Percentiles rank a stretch among this genome's conserved stretches.
Evolutionary conservation across 192 early-diverging fungal genomes (phyloP).

Genomic region (Gryganskiella cystojenkinii): DNA sequence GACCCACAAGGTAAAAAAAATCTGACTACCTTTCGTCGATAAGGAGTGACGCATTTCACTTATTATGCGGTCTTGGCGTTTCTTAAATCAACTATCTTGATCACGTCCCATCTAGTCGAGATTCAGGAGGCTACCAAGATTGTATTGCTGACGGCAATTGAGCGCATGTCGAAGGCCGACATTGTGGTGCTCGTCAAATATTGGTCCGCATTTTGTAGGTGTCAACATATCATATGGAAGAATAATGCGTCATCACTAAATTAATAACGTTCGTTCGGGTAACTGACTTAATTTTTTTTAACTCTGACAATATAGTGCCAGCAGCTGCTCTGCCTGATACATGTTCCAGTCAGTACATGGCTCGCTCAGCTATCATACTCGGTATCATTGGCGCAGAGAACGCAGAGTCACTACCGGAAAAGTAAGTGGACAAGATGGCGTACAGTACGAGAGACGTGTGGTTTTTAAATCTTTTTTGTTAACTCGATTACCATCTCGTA

Average conservation of each 20-base stretch:
- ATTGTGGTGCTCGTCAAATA: slow-evolving; percentile 68
- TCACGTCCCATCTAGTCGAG: slow-evolving; percentile 58
- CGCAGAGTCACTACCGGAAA: slow-evolving; percentile 56
- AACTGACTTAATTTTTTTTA: slow-evolving; percentile 5
- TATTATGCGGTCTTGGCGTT: no score
- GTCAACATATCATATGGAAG: not conserved
- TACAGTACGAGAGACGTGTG: not conserved
- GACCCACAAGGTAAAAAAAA: slow-evolving; percentile 71
- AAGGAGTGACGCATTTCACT: not conserved
- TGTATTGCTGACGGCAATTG: slow-evolving; percentile 65
- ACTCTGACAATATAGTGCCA: slow-evolving; percentile 55
- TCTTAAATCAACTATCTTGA: no score
- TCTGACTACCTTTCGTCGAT: not conserved
- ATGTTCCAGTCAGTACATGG: slow-evolving; percentile 58
- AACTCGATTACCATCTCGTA: not conserved
- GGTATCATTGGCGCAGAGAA: slow-evolving; percentile 79
- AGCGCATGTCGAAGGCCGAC: slow-evolving; percentile 60
- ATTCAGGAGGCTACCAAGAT: slow-evolving; percentile 72
- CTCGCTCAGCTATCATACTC: slow-evolving; percentile 77
- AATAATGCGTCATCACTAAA: not conserved
- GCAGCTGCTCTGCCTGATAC: slow-evolving; percentile 48
- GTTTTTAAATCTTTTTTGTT: not conserved
- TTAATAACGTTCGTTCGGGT: not conserved
- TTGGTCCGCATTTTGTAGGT: slow-evolving; percentile 75
- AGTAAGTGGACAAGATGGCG: slow-evolving; percentile 23